A percentile compares a stretch with the other conserved stretches of the same genome.
These are phyloP conservation scores for Erodium maritimum DNA, from an alignment of 345 rosid genomes.

Conservation along the genomic window DNA sequence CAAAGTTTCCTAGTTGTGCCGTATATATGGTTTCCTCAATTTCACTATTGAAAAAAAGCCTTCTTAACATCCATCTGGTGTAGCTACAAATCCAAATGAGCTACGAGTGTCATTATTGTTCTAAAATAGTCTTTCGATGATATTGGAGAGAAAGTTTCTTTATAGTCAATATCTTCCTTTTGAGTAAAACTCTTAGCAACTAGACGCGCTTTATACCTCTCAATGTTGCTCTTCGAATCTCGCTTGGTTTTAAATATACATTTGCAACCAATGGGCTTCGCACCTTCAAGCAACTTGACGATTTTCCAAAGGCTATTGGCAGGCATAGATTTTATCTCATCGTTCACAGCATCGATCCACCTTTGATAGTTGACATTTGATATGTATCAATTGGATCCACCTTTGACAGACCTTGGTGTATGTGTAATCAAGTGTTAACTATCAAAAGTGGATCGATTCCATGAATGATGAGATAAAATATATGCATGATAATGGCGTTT, in stretches of 20 bases:
- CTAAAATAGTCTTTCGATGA: neutral
- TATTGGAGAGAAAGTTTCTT: too few species aligned
- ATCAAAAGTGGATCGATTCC: too few species aligned
- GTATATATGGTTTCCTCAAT: too few species aligned
- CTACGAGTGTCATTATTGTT: neutral
- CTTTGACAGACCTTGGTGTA: too few species aligned
- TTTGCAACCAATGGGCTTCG: constrained; percentile 2
- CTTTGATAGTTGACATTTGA: neutral
- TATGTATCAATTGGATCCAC: too few species aligned
- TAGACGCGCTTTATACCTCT: too few species aligned
- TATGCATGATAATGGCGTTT: too few species aligned
- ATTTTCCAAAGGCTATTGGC: neutral
- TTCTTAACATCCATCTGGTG: constrained; percentile 6
- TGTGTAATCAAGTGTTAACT: too few species aligned
- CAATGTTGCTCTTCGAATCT: neutral
- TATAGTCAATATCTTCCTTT: too few species aligned
- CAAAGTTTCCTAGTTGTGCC: too few species aligned
- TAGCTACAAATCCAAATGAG: constrained; percentile 1
- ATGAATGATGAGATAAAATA: too few species aligned
- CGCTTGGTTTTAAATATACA: neutral
- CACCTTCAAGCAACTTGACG: constrained; percentile 1
- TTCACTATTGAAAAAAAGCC: neutral
- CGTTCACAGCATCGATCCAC: constrained; percentile 3
- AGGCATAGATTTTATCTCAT: neutral
- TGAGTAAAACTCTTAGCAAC: too few species aligned